These are phyloP conservation scores for Gynandropsis gynandra DNA, from an alignment of 345 rosid genomes.

Conservation along the genomic window DNA sequence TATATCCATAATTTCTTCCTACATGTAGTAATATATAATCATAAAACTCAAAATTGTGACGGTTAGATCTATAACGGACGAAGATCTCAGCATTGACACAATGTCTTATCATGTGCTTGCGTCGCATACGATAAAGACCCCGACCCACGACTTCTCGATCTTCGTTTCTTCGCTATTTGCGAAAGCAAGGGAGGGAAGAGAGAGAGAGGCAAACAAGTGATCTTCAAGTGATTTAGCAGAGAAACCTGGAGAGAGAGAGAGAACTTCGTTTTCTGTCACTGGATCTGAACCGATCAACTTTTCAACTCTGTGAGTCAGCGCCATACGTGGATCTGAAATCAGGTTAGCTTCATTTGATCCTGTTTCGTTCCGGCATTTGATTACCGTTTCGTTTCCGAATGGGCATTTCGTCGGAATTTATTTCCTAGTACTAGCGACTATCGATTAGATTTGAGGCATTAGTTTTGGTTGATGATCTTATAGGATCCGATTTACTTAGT, in stretches of 20 bases:
- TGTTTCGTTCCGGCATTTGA: not conserved
- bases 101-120: not conserved
- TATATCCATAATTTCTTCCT: too few species aligned
- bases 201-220: too few species aligned
- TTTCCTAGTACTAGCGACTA: not conserved
- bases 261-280: conserved; percentile 4
- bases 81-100: conserved; percentile 19
- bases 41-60: too few species aligned
- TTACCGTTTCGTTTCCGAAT: conserved; percentile 16
- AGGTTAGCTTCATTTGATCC: conserved; percentile 15
- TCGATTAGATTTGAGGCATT: not conserved
- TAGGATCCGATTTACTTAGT: conserved; percentile 16
- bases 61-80: not conserved
- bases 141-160: conserved; percentile 25
- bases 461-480: conserved; percentile 15
- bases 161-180: conserved; percentile 26
- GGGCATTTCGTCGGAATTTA: conserved; percentile 1
- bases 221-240: not conserved
- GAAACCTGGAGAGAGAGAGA: conserved; percentile 9
- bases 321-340: conserved; percentile 21
- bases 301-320: conserved; percentile 7
- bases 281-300: conserved; percentile 15
- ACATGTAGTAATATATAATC: too few species aligned
- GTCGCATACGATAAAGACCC: conserved; percentile 16
- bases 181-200: conserved; percentile 12